phyloP scores from a whole-genome alignment of 2,329 filamentous ascomycete species.

The Davidsoniella eucalypti region DNA sequence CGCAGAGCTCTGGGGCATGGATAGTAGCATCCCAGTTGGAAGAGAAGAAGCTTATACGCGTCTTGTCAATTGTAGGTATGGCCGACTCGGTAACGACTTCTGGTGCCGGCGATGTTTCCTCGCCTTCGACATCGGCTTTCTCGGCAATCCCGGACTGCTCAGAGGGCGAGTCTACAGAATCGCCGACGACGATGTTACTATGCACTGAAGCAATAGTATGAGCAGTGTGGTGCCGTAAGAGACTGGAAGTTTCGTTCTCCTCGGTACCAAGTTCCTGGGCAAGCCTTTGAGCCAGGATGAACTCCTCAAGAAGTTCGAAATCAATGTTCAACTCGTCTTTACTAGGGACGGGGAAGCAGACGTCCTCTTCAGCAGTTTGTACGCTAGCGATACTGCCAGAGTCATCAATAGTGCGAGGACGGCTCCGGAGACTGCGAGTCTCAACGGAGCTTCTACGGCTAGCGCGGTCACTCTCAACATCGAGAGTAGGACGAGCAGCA shows the following conservation, averaged over 20 bases:
- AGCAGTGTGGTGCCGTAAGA: conserved; percentile 17
- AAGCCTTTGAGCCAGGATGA: conserved; percentile 49
- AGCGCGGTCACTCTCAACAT: conserved; percentile 27
- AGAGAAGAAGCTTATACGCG: conserved; percentile 92
- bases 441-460: conserved; percentile 8
- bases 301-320: conserved; percentile 87
- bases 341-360: conserved; percentile 68
- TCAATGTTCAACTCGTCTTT: conserved; percentile 72
- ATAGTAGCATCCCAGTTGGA: conserved; percentile 89
- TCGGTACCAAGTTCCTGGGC: conserved; percentile 2
- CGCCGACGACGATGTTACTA: conserved; percentile 33
- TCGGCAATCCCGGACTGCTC: conserved; percentile 29
- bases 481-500: conserved; percentile 23
- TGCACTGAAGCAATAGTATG: conserved; percentile 19
- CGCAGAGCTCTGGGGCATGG: conserved; percentile 75
- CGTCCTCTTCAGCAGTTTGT: conserved; percentile 67
- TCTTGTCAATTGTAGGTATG: conserved; percentile 37
- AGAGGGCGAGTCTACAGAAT: conserved; percentile 37
- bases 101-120: background rate
- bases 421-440: conserved; percentile 16
- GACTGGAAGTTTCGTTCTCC: conserved; percentile 15
- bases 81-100: conserved; percentile 2
- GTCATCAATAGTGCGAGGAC: conserved; percentile 44
- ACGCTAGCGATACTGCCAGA: conserved; percentile 43
- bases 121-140: conserved; percentile 21